Base-by-base conservation (phyloP, 2,329 filamentous ascomycete genomes). In the Raffaelea deltoideospora region DNA sequence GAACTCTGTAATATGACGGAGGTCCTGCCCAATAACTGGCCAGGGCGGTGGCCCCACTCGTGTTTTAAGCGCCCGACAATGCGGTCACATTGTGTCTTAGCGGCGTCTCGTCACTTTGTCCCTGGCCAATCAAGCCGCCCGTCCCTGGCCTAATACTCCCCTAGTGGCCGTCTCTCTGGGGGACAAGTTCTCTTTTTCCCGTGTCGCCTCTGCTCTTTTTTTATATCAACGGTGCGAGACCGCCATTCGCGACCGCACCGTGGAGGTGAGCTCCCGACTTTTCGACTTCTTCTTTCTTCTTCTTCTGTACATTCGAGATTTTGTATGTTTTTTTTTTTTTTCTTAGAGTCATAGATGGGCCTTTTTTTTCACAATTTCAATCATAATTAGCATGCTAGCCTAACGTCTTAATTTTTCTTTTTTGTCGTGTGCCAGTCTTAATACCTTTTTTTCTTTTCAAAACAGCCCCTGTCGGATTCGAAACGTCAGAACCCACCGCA, bases 21-120 rank as follows among this genome's bases (percentile, higher is more conserved):
- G n/a, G n/a, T n/a, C n/a, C n/a, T n/a, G n/a, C n/a, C n/a, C n/a
- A n/a, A n/a, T n/a, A n/a, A n/a, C n/a, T n/a, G n/a, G n/a, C n/a
- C 20, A 15, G 17, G 10, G 27, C 34, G 19, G 18, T 28, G 14
- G 27, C 27, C 27, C 27, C 26, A 22, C 19, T n/a, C n/a, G n/a
- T 15, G 17, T 28, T 32, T 40, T 46, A 46, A 45, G 44, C 44
- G 44, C 44, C 44, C 40, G 34, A 31, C 35, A 34, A 32, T 13
- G 31, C 33, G 40, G 40, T 35, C 41, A 39, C 36, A 30, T 32
- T 35, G 35, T 32, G 22, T 33, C 33, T 38, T 40, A 35, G 41
- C 35, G 33, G 20, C 19, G 41, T 43, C 35, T 41, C 41, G 34
- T 41, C 38, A 38, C 41, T 5, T 14, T 17, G 17, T 15, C 10